Percentiles rank a stretch among this genome's conserved stretches.
phyloP scores from a whole-genome alignment of 2,329 filamentous ascomycete genomes.

The Colletotrichum orchidophilum region DNA sequence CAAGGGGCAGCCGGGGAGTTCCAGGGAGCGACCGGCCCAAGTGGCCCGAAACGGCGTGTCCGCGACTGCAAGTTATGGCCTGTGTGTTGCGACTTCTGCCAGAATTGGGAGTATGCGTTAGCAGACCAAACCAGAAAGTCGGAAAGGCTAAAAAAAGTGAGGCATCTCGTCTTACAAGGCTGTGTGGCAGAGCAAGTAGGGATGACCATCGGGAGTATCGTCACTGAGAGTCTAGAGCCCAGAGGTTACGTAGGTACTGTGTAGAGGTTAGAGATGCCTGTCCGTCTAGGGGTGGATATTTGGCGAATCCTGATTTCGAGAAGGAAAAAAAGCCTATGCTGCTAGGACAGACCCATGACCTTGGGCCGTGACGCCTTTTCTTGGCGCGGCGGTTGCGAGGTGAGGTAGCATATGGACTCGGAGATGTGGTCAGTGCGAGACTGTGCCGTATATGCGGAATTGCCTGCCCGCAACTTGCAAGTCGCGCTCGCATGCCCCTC shows the following conservation, averaged over 20 bases:
- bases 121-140: background rate
- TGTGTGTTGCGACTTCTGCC: background rate
- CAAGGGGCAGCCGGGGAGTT: constrained; percentile 16
- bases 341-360: background rate
- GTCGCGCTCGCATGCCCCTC: background rate
- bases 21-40: constrained; percentile 8
- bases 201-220: background rate
- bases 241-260: background rate
- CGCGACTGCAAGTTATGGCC: background rate
- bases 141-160: background rate
- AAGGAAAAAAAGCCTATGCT: background rate
- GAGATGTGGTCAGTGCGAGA: constrained; percentile 19
- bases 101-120: background rate
- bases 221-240: background rate
- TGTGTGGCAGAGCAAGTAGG: background rate
- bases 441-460: constrained; percentile 18
- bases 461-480: constrained; percentile 21
- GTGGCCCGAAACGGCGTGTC: constrained; percentile 1
- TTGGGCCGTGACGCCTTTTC: background rate
- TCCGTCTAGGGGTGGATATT: background rate
- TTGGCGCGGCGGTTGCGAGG: constrained; percentile 9
- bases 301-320: constrained; percentile 4
- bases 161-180: background rate
- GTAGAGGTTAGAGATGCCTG: background rate
- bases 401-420: background rate